Base-by-base conservation (phyloP, 139 green algal species). In the Protoeuglena noctilucae region DNA sequence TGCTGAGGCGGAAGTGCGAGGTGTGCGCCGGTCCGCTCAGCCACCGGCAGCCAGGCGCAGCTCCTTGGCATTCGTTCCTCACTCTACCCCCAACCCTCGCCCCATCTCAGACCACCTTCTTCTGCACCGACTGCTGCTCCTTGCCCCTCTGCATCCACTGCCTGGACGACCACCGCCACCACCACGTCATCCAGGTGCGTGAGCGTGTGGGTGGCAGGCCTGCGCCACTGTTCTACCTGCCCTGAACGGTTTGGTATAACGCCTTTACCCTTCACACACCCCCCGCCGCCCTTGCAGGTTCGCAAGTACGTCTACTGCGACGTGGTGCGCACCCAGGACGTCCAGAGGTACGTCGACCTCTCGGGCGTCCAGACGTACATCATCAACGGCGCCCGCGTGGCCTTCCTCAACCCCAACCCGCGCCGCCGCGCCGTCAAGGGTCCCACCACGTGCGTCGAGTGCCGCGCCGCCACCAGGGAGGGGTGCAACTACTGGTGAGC, bases 361-460 rank as follows among this genome's bases (percentile, higher is more conserved):
- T 54, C 30, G 0, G 66, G 66, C 0, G 63, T 80, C 18, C 70
- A 78, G 71, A 68, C 69, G n/a, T 80, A 80, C 66, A 75, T 71
- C 39, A 77, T 80, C 63, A 80, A 80, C 68, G 58, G 64, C 39
- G n/a, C n/a, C n/a, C n/a, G n/a, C n/a, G n/a, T n/a, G n/a, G n/a
- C n/a, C n/a, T n/a, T n/a, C n/a, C n/a, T n/a, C n/a, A n/a, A n/a
- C n/a, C n/a, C n/a, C n/a, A n/a, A n/a, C n/a, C n/a, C n/a, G n/a
- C n/a, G n/a, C n/a, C n/a, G n/a, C n/a, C n/a, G n/a, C n/a, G n/a
- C n/a, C n/a, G n/a, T n/a, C n/a, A n/a, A n/a, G n/a, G n/a, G n/a
- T n/a, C n/a, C n/a, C n/a, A n/a, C n/a, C n/a, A n/a, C n/a, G n/a
- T n/a, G n/a, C n/a, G n/a, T n/a, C n/a, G n/a, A n/a, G n/a, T n/a